Evolutionary conservation across 2,329 filamentous ascomycete species (phyloP).

Genomic region (Colletotrichum tabaci): DNA sequence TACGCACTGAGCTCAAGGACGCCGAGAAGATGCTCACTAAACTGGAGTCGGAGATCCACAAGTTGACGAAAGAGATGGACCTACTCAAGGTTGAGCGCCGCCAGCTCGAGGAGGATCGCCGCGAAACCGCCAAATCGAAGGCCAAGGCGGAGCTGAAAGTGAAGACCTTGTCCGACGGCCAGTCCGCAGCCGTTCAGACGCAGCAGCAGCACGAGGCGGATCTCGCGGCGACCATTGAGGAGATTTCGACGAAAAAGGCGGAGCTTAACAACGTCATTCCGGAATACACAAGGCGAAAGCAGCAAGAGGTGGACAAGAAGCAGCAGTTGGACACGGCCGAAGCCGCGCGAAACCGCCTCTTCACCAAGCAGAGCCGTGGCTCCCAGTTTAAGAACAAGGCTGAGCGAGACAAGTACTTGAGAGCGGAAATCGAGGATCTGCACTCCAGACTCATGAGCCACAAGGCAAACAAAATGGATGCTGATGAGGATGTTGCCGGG

Average conservation of each 20-base stretch:
- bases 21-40: constrained; percentile 84
- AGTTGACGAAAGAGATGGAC: constrained; percentile 86
- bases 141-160: constrained; percentile 90
- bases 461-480: constrained; percentile 87
- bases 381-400: constrained; percentile 90
- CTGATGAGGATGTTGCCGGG: constrained; percentile 83
- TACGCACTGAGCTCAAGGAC: constrained; percentile 81
- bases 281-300: constrained; percentile 80
- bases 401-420: constrained; percentile 88
- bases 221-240: constrained; percentile 78
- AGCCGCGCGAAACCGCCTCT: constrained; percentile 81
- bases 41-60: constrained; percentile 84
- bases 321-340: constrained; percentile 83
- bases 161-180: constrained; percentile 86
- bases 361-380: constrained; percentile 92
- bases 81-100: constrained; percentile 87
- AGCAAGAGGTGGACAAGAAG: constrained; percentile 79
- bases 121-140: constrained; percentile 82
- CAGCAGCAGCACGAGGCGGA: constrained; percentile 80
- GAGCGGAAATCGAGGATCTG: constrained; percentile 84
- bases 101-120: constrained; percentile 91
- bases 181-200: constrained; percentile 82
- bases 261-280: constrained; percentile 85
- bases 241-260: constrained; percentile 82
- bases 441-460: constrained; percentile 83